phyloP scores from a whole-genome alignment of 176 grass and related monocot genomes.

The Carex cristatella region DNA sequence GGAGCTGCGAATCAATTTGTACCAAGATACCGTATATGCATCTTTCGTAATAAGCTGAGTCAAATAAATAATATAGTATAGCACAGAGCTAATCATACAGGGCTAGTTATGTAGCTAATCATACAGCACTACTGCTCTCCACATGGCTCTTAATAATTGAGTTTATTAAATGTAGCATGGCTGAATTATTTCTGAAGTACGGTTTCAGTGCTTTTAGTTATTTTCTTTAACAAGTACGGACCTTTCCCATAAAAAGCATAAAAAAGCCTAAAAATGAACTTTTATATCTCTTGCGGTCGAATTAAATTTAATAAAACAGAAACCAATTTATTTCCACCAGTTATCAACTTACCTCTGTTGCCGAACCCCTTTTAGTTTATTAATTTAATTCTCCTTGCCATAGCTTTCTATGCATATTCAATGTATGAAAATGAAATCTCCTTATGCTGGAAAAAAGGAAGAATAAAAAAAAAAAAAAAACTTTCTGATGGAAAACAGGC shows the following conservation, averaged over 20 bases:
- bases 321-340: background rate
- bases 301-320: background rate
- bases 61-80: background rate
- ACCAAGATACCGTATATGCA: background rate
- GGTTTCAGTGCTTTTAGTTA: background rate
- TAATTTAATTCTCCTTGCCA: background rate
- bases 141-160: constrained; percentile 22
- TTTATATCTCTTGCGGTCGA: background rate
- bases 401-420: background rate
- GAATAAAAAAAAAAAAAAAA: too few species aligned
- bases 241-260: background rate
- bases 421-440: too few species aligned
- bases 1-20: background rate
- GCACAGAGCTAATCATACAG: background rate
- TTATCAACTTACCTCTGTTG: background rate
- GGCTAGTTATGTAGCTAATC: constrained; percentile 18
- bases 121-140: constrained; percentile 11
- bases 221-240: background rate
- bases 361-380: background rate
- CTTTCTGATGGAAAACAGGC: too few species aligned
- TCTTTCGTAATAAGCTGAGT: background rate
- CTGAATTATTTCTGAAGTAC: constrained; percentile 13
- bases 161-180: constrained; percentile 5
- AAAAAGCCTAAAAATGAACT: background rate
- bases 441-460: too few species aligned